Conservation (phyloP, 139 green algal species). For the Ulvella scutata region DNA sequence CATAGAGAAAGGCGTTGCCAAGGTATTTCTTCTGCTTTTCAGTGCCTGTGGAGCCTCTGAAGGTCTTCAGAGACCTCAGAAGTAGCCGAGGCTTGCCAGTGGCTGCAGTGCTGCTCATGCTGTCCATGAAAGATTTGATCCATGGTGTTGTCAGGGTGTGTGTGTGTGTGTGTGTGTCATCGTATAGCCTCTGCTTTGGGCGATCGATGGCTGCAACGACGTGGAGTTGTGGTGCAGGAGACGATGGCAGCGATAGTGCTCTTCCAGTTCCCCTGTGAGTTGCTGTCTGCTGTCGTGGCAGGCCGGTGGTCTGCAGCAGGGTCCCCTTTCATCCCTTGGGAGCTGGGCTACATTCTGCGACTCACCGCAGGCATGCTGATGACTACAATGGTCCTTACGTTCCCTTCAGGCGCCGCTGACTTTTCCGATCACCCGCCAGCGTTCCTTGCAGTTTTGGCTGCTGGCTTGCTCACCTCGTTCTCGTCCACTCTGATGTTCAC, state of each 20-base stretch:
- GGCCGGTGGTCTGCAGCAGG: slow-evolving; percentile 33
- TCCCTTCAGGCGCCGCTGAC: slow-evolving; percentile 14
- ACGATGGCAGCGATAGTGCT: slow-evolving; percentile 63
- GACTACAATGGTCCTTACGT: slow-evolving; percentile 9
- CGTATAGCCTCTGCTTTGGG: too few relatives aligned
- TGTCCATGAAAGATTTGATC: too few relatives aligned
- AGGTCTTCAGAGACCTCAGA: too few relatives aligned
- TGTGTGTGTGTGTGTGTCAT: too few relatives aligned
- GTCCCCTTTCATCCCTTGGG: slow-evolving; percentile 50
- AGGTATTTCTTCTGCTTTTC: slow-evolving; percentile 7
- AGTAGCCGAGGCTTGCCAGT: too few relatives aligned
- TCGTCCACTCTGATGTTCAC: slow-evolving; percentile 80
- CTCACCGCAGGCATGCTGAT: slow-evolving; percentile 18
- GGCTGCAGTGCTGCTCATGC: too few relatives aligned
- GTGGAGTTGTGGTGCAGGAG: slow-evolving; percentile 28
- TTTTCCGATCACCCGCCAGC: slow-evolving; percentile 19
- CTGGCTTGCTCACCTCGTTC: slow-evolving; percentile 52
- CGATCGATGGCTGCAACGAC: too few relatives aligned
- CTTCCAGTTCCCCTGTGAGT: slow-evolving; percentile 70
- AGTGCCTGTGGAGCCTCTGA: too few relatives aligned
- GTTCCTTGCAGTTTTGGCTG: slow-evolving; percentile 34
- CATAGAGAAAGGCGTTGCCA: slow-evolving; percentile 73
- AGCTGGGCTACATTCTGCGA: slow-evolving; percentile 41
- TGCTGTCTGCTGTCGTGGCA: slow-evolving; percentile 64
- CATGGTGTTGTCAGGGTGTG: too few relatives aligned